Base-by-base conservation (phyloP, 768 basidiomycete genomes). In the Pleurotus citrinopileatus region DNA sequence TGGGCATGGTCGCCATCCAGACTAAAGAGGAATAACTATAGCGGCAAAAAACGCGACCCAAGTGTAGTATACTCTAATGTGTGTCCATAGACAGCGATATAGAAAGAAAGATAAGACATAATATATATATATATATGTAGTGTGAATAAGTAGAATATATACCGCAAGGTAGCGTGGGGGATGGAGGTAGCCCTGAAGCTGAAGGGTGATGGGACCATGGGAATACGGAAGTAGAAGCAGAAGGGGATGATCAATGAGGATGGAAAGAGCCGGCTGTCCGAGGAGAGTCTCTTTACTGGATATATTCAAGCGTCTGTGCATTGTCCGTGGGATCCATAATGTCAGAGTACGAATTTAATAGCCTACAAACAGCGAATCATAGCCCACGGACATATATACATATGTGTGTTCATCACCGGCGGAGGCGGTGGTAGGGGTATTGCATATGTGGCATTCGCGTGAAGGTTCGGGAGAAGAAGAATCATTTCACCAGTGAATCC, bases 301-400 rank as follows among this genome's bases (percentile, higher is more conserved):
- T 44, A 25, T 44, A 17, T 44, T 9, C 8, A 9, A 44, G 26
- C 17, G 43, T 36, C 32, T 51, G 48, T 34, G n/a, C 10, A 19
- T 36, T 34, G 32, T 51, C 29, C 34, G 48, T 34, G 48, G 34
- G 48, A 34, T 51, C 48, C 22, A 34, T 5, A 51, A 17, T 34
- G 34, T 51, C 48, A 34, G 48, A 36, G 23, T 51, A 51, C 20
- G 48, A 51, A 51, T 51, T 34, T 22, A 51, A n/a, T 22, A 51
- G 34, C 48, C 48, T 51, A 51, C 19, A 23, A 28, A 37, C 8
- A 25, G 13, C 48, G 32, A 51, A 51, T 47, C 45, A 47, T n/a
- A n/a, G n/a, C n/a, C n/a, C n/a, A n/a, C n/a, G n/a, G n/a, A n/a
- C n/a, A n/a, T n/a, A n/a, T n/a, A n/a, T n/a, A n/a, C n/a, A n/a